Base-by-base conservation (phyloP, 768 basidiomycete genomes). In the Filobasidium floriforme region DNA sequence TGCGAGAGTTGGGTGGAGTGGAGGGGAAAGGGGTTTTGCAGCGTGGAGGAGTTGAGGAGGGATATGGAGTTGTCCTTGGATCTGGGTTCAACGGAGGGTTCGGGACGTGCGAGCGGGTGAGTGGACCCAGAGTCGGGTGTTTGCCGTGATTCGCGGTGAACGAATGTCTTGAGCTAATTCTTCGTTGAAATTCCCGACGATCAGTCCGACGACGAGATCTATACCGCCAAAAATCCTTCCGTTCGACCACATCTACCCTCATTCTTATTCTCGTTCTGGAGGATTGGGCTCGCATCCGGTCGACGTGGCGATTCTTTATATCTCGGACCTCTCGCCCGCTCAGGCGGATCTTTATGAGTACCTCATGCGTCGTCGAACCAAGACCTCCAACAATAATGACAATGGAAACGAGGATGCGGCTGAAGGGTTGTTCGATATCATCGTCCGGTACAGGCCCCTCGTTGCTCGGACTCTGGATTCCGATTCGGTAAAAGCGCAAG, bases 261-360 rank as follows among this genome's bases (percentile, higher is more conserved):
- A 49, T 2, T 75, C 83, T 11, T 83, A 83, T 84, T 12, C 79
- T 0, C 86, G 88, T 2, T 4, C 83, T 40, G n/a, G n/a, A n/a
- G n/a, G n/a, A n/a, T n/a, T n/a, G n/a, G n/a, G n/a, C n/a, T n/a
- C n/a, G n/a, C n/a, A n/a, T n/a, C n/a, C n/a, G n/a, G n/a, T n/a
- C n/a, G n/a, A n/a, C n/a, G n/a, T n/a, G n/a, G 88, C 89, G 1
- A 85, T 94, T 61, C 81, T 97, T 55, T 96, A 94, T 78, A 88
- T 84, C 1, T 84, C 85, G 14, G 79, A 88, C 9, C 71, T 82
- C 4, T 87, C 90, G 0, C 68, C 82, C 1, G 86, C 87, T 60
- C 90, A 92, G 80, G 83, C 83, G 14, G 81, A 83, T 11, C 81
- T 97, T 14, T 89, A 94, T 68, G 72, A 80, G 0, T 84, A 86